Base-by-base conservation (phyloP, 176 grass and related monocot species). In the Cocos nucifera region DNA sequence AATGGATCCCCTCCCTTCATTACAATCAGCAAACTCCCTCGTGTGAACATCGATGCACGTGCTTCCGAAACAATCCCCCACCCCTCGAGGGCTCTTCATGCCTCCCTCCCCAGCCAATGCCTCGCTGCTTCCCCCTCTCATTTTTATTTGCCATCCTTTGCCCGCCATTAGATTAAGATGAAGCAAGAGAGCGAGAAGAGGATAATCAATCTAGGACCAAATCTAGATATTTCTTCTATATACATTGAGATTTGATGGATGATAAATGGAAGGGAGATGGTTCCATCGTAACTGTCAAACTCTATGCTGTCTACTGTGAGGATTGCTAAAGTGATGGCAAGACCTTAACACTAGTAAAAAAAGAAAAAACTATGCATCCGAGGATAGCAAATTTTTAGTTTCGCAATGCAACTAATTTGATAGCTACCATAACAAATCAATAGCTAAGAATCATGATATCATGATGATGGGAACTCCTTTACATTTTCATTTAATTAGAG, bases 301-400 rank as follows among this genome's bases (percentile, higher is more conserved):
- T 74, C 86, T 17, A 82, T 82, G 54, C 70, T 97, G 73, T 87
- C 0, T 97, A 88, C 78, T 67, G 83, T 54, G 92, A 97, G 83
- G 92, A 97, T 24, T 97, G 87, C 84, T 88, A 87, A 87, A 97
- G 92, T 80, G 87, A 97, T 58, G 84, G 87, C 64, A 87, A 97
- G 78, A 91, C 87, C 35, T 80, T 69, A 2, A 87, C 84, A 50
- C 72, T 97, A 50, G 87, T 91, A 3, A 50, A 67, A 50, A 67
- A 50, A 80, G 26, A 28, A 27, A 28, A 28, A 28, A 28, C 4
- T 28, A 28, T 28, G 4, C 26, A 5, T 28, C 4, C 26, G 26
- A 28, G 26, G 26, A 28, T 5, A 4, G 26, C 26, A 28, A 5
- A 28, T 28, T 28, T 28, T 4, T 28, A 4, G 26, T 28, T 28